These are phyloP conservation scores for Lepidium africanum DNA, from an alignment of 345 rosid species.

Conservation along the genomic window DNA sequence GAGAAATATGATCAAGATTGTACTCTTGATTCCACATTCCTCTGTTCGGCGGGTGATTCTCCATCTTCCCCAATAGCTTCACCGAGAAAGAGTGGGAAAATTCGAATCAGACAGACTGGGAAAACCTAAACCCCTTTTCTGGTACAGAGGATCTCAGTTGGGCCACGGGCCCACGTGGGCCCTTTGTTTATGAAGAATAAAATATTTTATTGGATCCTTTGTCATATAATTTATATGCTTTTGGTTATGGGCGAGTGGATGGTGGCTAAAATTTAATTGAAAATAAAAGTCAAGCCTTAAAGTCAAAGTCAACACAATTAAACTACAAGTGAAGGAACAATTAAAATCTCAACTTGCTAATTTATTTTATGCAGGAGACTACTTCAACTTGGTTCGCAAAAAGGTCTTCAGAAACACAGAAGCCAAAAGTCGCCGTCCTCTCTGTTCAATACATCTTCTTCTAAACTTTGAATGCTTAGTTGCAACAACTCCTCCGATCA, in stretches of 20 bases:
- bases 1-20: conserved; percentile 41
- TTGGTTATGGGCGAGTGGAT: background rate
- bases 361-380: background rate
- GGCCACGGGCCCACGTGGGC: background rate
- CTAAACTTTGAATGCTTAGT: background rate
- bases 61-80: conserved; percentile 12
- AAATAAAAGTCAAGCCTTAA: background rate
- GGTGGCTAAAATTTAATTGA: background rate
- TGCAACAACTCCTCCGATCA: too few relatives aligned
- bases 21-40: conserved; percentile 21
- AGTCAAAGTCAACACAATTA: background rate
- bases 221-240: too few relatives aligned
- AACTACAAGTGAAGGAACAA: background rate
- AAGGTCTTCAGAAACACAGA: background rate
- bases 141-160: background rate
- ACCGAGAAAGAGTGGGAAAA: conserved; percentile 25
- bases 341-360: background rate
- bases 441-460: background rate
- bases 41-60: conserved; percentile 32
- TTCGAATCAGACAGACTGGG: background rate
- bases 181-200: background rate
- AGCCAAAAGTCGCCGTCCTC: background rate
- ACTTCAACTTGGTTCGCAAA: background rate
- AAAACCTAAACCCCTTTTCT: background rate
- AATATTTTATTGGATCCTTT: too few relatives aligned